phyloP scores from a whole-genome alignment of 2,329 filamentous ascomycete genomes.

The Thielaviopsis ethacetica region DNA sequence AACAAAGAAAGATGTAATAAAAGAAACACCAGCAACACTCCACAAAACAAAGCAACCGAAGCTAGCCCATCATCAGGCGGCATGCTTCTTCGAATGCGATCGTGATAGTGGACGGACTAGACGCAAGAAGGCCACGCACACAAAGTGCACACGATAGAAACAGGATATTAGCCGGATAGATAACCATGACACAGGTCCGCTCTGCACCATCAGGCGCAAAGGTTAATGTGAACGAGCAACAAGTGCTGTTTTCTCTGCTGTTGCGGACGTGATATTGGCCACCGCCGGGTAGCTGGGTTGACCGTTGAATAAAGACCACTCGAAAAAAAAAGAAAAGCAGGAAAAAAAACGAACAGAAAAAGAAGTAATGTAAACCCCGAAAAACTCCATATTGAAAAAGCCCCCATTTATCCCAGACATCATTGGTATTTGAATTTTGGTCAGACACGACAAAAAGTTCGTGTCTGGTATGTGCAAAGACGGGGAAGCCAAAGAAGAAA shows the following conservation, averaged over 20 bases:
- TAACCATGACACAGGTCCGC: slow-evolving; percentile 5
- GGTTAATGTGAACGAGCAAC: neutral
- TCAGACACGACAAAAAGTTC: neutral
- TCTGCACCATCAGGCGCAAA: neutral
- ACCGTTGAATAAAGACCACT: neutral
- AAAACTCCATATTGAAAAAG: slow-evolving; percentile 1
- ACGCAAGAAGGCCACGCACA: neutral
- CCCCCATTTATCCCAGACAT: neutral
- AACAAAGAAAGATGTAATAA: neutral
- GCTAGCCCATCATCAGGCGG: neutral
- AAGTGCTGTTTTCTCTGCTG: slow-evolving; percentile 5
- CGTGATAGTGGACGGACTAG: neutral
- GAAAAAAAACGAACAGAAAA: neutral
- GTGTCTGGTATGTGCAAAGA: neutral
- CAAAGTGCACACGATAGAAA: neutral
- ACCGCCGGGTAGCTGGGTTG: neutral
- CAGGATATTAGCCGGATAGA: neutral
- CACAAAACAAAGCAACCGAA: slow-evolving; percentile 1
- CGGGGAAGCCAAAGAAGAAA: neutral
- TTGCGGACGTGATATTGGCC: neutral
- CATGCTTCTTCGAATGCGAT: neutral
- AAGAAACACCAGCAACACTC: neutral
- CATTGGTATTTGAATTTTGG: neutral
- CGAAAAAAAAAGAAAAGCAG: neutral
- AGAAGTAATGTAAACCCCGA: slow-evolving; percentile 1